Base-by-base conservation (phyloP, 371 early-diverging fungal genomes). In the Quaeritorhiza haematococci region DNA sequence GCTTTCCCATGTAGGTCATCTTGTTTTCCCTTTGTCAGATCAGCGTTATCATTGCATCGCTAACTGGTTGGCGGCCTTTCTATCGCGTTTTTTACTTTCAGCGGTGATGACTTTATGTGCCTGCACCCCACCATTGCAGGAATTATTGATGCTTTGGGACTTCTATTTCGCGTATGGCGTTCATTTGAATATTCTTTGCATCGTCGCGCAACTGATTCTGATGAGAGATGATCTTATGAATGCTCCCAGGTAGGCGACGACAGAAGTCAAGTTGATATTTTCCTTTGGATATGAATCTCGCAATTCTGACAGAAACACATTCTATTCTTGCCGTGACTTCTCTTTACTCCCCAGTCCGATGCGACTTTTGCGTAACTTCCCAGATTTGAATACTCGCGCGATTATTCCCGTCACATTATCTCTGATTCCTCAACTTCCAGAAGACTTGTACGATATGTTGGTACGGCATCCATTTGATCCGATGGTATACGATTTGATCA, bases 71-170 rank as follows among this genome's bases (percentile, higher is more conserved):
- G 21, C 38, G 6, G 24, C 29, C 24, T 27, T 0, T 27, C 35
- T 41, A 47, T 50, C 6, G 24, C 32, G 23, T 49, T 38, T 8
- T 47, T 51, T 56, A 24, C 29, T 30, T 6, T 24, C 59, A 92
- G 91, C 90, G n/a, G 84, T 94, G 15, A 80, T 94, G 82, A 93
- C 97, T 1, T 83, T 96, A 46, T 87, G 84, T 46, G 94, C 94
- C 13, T 89, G 91, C 64, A 88, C 88, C 0, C 92, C 90, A 0
- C 95, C 97, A 34, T 68, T 94, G 53, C 74, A 81, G 23, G 84
- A 94, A 68, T 76, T 89, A 0, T 71, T 94, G 34, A 69, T 81
- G 32, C 78, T 96, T 27, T 96, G 97, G 97, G 97, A 96, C 66
- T 88, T 90, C 55, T 76, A 89, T 63, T 74, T 96, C 56, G 89